Evolutionary conservation across 345 rosid species (phyloP).

Genomic region (Lenwebbia sp.): DNA sequence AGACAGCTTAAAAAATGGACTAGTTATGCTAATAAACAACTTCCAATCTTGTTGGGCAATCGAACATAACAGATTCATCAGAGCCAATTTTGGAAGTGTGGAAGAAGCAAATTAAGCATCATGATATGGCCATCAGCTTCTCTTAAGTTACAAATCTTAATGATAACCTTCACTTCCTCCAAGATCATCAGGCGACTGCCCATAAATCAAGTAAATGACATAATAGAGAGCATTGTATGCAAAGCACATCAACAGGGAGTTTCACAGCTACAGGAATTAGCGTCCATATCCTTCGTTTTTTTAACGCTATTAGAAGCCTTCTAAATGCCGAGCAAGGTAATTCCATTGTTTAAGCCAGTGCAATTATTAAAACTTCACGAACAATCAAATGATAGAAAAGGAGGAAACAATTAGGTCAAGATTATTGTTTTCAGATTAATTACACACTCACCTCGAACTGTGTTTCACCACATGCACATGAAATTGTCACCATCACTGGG

Average conservation of each 20-base stretch:
- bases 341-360: background rate
- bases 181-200: background rate
- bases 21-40: too few relatives aligned
- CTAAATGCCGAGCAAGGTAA: background rate
- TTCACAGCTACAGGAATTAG: background rate
- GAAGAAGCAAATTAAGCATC: background rate
- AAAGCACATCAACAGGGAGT: background rate
- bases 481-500: slow-evolving; percentile 78
- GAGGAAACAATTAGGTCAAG: background rate
- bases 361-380: background rate
- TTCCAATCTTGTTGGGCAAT: background rate
- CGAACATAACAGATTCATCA: background rate
- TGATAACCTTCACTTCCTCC: background rate
- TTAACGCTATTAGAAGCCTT: background rate
- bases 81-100: background rate
- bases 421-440: background rate
- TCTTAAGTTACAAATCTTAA: background rate
- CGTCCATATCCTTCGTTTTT: background rate
- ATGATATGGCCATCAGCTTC: background rate
- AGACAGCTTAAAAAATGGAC: background rate
- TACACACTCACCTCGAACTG: slow-evolving; percentile 58
- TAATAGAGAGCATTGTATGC: background rate
- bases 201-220: background rate
- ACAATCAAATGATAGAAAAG: background rate
- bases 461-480: slow-evolving; percentile 79